Conservation (phyloP, 2,329 filamentous ascomycete genomes). For the Pyrenophora seminiperda region DNA sequence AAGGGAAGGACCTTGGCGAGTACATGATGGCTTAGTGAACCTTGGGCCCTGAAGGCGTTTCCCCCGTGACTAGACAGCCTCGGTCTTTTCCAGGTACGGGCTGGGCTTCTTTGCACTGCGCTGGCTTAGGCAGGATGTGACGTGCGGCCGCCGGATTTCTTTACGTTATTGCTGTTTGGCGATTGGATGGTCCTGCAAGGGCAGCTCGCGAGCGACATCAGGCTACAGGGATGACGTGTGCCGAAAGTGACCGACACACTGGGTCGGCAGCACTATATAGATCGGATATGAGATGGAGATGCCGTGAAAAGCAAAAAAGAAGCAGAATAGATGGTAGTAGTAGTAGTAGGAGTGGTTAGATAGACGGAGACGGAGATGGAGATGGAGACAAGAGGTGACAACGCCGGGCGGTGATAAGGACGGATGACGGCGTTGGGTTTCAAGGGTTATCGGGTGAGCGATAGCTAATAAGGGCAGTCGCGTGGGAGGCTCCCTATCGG, state of each 20-base stretch:
- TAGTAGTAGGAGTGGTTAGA: not conserved
- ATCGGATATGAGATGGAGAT: not conserved
- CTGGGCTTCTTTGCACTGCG: slow-evolving; percentile 4
- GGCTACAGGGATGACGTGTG: slow-evolving; percentile 32
- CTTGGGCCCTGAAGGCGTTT: slow-evolving; percentile 30
- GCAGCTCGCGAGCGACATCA: slow-evolving; percentile 32
- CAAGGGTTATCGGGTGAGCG: slow-evolving; percentile 23
- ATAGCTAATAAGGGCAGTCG: slow-evolving; percentile 25
- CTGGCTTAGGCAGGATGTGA: slow-evolving; percentile 32
- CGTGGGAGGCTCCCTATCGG: slow-evolving; percentile 25
- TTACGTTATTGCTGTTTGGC: slow-evolving; percentile 46
- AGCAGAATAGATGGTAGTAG: not conserved
- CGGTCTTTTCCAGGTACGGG: slow-evolving; percentile 20
- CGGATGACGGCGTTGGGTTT: slow-evolving; percentile 6
- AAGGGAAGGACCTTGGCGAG: slow-evolving; percentile 54
- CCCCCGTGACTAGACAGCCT: slow-evolving; percentile 34
- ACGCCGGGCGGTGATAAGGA: slow-evolving; percentile 13
- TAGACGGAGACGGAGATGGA: not conserved
- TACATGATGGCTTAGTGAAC: slow-evolving; percentile 47
- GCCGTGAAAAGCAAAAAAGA: slow-evolving; percentile 2
- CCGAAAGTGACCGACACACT: slow-evolving; percentile 15
- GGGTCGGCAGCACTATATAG: slow-evolving; percentile 2
- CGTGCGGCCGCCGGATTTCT: slow-evolving; percentile 34
- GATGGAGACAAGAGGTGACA: slow-evolving; percentile 6
- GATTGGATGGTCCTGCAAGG: slow-evolving; percentile 40